These are phyloP conservation scores for Trichosporon sp. DNA, from an alignment of 1,284 basidiomycete genomes.

Conservation along the genomic window DNA sequence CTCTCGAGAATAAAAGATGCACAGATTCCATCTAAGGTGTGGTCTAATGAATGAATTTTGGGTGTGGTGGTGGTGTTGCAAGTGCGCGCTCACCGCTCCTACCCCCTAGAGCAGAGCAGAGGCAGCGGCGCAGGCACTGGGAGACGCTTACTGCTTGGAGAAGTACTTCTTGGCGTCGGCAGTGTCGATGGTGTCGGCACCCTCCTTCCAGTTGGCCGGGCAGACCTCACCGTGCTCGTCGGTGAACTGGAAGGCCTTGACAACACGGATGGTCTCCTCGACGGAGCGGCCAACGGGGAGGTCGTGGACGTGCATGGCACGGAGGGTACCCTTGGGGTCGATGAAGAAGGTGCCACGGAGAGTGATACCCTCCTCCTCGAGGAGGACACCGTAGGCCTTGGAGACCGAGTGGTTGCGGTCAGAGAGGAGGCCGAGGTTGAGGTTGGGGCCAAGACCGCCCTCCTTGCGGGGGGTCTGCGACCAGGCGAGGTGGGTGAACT, in stretches of 20 bases:
- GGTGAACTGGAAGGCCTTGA: constrained; percentile 80
- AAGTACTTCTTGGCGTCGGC: constrained; percentile 75
- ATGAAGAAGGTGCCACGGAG: constrained; percentile 87
- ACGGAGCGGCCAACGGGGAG: constrained; percentile 87
- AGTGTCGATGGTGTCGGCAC: constrained; percentile 51
- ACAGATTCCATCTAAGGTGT: constrained; percentile 16
- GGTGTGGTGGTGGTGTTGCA: neutral
- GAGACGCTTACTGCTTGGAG: constrained; percentile 51
- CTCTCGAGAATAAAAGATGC: constrained; percentile 15
- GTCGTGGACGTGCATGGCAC: constrained; percentile 69
- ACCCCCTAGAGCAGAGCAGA: neutral
- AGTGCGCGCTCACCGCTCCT: neutral
- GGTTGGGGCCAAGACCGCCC: constrained; percentile 82
- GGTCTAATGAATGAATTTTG: constrained; percentile 1
- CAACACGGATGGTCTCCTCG: constrained; percentile 81
- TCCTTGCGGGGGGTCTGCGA: constrained; percentile 73
- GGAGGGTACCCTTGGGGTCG: constrained; percentile 78
- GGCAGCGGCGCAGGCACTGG: neutral
- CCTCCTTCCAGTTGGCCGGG: constrained; percentile 75
- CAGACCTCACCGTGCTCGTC: constrained; percentile 87
- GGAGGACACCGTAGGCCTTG: constrained; percentile 75
- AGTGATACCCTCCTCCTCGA: constrained; percentile 81
- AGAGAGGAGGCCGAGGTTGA: constrained; percentile 69
- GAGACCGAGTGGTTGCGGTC: constrained; percentile 58
- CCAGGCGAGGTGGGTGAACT: constrained; percentile 87